phyloP scores from a whole-genome alignment of 495 filamentous ascomycete genomes.

The Aspergillus mulundensis region DNA sequence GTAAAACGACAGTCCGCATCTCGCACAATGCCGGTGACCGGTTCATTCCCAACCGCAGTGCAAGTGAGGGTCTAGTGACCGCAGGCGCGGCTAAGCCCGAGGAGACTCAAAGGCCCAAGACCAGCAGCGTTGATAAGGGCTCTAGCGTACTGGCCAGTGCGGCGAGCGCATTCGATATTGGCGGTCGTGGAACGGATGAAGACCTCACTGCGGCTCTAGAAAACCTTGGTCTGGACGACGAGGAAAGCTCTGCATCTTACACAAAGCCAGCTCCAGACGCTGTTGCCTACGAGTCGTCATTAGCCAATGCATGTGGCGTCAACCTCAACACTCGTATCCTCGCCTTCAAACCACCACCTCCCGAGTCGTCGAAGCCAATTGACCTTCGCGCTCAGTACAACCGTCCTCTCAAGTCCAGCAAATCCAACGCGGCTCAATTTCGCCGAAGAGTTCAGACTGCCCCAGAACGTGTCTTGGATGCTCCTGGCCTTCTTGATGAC shows the following conservation, averaged over 20 bases:
- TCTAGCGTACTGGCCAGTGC: slow-evolving; percentile 69
- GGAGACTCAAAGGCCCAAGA: slow-evolving; percentile 66
- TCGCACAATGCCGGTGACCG: slow-evolving; percentile 76
- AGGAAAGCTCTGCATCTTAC: slow-evolving; percentile 53
- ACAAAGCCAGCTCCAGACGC: slow-evolving; percentile 78
- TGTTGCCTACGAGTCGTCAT: slow-evolving; percentile 85
- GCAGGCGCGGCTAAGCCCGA: slow-evolving; percentile 76
- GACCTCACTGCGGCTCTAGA: slow-evolving; percentile 76
- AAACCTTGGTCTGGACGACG: slow-evolving; percentile 66
- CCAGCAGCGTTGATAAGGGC: slow-evolving; percentile 58
- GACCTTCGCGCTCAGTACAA: slow-evolving; percentile 98
- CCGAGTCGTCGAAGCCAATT: slow-evolving; percentile 95
- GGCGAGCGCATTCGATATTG: slow-evolving; percentile 61
- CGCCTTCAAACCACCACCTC: slow-evolving; percentile 96
- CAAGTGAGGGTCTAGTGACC: slow-evolving; percentile 82
- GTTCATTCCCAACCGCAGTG: slow-evolving; percentile 89
- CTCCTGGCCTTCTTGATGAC: slow-evolving; percentile 91
- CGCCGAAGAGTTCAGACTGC: slow-evolving; percentile 88
- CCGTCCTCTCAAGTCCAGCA: slow-evolving; percentile 79
- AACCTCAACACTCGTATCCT: slow-evolving; percentile 91
- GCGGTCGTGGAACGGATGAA: slow-evolving; percentile 61
- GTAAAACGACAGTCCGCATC: slow-evolving; percentile 70
- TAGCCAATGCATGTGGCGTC: slow-evolving; percentile 89
- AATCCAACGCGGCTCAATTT: slow-evolving; percentile 71
- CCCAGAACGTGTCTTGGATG: slow-evolving; percentile 95